Conservation (phyloP, 1,284 basidiomycete genomes). For the Phaffia rhodozyma region DNA sequence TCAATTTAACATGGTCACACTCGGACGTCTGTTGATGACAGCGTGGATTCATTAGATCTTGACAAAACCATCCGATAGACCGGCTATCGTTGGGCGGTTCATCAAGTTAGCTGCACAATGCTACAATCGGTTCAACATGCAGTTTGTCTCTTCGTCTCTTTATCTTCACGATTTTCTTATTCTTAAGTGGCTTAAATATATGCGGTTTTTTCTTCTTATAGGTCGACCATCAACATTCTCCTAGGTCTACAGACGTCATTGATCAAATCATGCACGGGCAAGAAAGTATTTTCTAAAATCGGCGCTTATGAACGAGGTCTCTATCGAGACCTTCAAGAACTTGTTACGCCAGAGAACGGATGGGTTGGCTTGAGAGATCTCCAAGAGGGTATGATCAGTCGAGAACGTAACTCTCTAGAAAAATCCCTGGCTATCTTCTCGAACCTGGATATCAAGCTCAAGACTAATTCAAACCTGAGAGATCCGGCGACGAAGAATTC, state of each 20-base stretch:
- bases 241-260: conserved; percentile 9
- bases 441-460: background rate
- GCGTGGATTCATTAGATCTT: background rate
- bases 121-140: conserved; percentile 5
- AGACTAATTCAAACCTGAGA: background rate
- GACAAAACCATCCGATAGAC: background rate
- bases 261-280: background rate
- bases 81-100: conserved; percentile 8
- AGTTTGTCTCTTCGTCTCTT: background rate
- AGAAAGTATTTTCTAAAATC: background rate
- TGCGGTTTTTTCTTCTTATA: no score
- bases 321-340: background rate
- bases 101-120: conserved; percentile 15
- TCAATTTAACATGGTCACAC: background rate
- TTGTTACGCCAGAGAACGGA: background rate
- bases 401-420: background rate
- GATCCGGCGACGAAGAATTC: background rate
- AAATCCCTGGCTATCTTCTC: background rate
- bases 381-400: background rate
- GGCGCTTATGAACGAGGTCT: background rate
- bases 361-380: background rate
- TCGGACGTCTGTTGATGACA: background rate
- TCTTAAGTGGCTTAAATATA: background rate
- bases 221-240: no score
- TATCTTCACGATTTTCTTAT: background rate